These are phyloP conservation scores for Odontarrhena argentea DNA, from an alignment of 345 rosid species.

Conservation along the genomic window DNA sequence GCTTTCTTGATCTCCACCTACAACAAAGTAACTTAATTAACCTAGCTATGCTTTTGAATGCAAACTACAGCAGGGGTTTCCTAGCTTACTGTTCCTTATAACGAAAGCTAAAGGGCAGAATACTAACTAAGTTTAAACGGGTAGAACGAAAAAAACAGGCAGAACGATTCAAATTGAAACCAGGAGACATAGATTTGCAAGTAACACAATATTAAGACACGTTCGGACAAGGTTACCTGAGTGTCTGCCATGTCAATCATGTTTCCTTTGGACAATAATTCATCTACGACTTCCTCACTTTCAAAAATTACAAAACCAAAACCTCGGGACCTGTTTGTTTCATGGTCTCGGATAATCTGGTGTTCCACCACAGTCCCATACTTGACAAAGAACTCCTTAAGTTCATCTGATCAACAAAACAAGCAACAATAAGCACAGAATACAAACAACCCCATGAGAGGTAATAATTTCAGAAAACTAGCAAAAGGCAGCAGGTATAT, in stretches of 20 bases:
- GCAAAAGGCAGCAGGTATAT: not conserved
- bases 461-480: not conserved
- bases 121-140: constrained; percentile 6
- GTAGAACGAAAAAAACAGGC: constrained; percentile 4
- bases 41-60: constrained; percentile 64
- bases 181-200: constrained; percentile 1
- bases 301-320: constrained; percentile 94
- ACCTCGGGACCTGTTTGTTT: constrained; percentile 83
- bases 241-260: constrained; percentile 94
- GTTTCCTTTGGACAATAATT: constrained; percentile 75
- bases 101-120: constrained; percentile 22
- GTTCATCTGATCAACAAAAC: constrained; percentile 60
- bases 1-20: constrained; percentile 99
- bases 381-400: constrained; percentile 76
- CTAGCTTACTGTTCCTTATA: constrained; percentile 34
- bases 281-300: constrained; percentile 81
- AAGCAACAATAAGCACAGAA: constrained; percentile 10
- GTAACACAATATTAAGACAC: constrained; percentile 16
- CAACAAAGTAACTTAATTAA: constrained; percentile 95
- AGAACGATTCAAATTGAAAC: not conserved
- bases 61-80: constrained; percentile 45
- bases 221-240: constrained; percentile 67
- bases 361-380: constrained; percentile 77
- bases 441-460: not conserved
- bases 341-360: constrained; percentile 91